Evolutionary conservation across 345 rosid species (phyloP), one percentile per base, ranked within the genome.

Genomic region (Salix koriyanagi): DNA sequence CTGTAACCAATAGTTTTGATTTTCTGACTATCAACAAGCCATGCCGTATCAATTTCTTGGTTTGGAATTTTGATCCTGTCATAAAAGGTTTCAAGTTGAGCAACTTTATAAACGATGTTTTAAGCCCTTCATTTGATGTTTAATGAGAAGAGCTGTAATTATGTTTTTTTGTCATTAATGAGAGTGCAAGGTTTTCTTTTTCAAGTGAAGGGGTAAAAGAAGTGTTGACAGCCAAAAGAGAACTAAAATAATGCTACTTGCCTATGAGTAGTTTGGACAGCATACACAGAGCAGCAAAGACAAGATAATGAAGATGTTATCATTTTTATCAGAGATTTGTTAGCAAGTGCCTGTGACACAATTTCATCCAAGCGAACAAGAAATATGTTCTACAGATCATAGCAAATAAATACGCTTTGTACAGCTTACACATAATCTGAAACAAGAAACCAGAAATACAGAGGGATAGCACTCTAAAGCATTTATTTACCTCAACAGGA

Each of bases 401-500:
- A 39, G 42, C 30, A 39, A 32, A 58, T 16, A 28, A 18, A 68
- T 3, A 52, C 6, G 23, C 61, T 26, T 21, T 6, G 18, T 15
- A 0, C 0, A 39, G n/a, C 48, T 30, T 65, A n/a, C 66, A 48
- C 0, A 21, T 14, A 37, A 66, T 18, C 25, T 65, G 37, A 75
- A 36, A 60, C 19, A 2, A 39, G 32, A 42, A 44, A 30, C 26
- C 7, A 74, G 32, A 48, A 48, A 52, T 16, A 70, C 12, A 6
- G 52, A 65, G 18, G 64, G 39, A 18, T 65, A 50, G 26, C 34
- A 37, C 23, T 73, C 28, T 23, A 34, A 80, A 77, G 65, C 48
- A 48, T 10, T 77, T 28, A 61, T 72, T 76, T 80, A 86, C 99
- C 97, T 93, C 98, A 71, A 82, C 90, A 64, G 75, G 88, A 75